A percentile compares a stretch with the other conserved stretches of the same genome.
phyloP scores from a whole-genome alignment of 169 alveolate genomes.

The Neospora caninum region DNA sequence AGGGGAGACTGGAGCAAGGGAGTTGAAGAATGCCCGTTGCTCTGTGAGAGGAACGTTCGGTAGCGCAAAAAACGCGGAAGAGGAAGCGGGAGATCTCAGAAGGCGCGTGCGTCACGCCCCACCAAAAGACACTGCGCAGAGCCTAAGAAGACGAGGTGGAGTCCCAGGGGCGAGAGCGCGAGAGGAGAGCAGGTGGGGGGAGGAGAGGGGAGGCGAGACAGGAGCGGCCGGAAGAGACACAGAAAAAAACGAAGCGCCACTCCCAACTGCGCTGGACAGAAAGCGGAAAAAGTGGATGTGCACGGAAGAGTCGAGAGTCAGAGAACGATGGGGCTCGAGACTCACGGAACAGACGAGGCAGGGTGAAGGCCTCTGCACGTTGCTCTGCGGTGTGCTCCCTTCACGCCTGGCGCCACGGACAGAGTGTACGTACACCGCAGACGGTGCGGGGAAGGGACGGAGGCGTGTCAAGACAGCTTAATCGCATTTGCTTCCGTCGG shows the following conservation, averaged over 20 bases:
- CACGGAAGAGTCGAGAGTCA: too few relatives aligned
- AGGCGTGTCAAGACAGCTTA: too few relatives aligned
- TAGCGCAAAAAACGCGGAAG: neutral
- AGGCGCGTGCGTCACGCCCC: too few relatives aligned
- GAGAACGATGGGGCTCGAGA: neutral
- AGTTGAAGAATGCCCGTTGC: neutral
- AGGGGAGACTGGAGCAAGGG: neutral
- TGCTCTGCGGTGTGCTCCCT: neutral
- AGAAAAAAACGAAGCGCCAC: neutral
- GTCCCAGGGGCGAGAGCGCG: too few relatives aligned
- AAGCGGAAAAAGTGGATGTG: neutral
- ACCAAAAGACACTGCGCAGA: too few relatives aligned
- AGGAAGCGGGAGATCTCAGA: neutral
- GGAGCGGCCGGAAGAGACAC: neutral
- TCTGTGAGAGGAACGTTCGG: neutral
- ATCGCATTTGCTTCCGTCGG: too few relatives aligned
- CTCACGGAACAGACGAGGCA: neutral
- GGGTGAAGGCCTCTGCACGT: too few relatives aligned
- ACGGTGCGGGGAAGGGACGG: neutral
- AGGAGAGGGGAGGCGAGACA: neutral
- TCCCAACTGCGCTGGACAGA: neutral
- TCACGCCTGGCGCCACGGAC: neutral
- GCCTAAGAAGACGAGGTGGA: too few relatives aligned
- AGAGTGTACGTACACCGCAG: neutral
- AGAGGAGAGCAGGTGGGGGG: neutral